phyloP scores from a whole-genome alignment of 805 yeast genomes.

The Candida xyloterini region DNA sequence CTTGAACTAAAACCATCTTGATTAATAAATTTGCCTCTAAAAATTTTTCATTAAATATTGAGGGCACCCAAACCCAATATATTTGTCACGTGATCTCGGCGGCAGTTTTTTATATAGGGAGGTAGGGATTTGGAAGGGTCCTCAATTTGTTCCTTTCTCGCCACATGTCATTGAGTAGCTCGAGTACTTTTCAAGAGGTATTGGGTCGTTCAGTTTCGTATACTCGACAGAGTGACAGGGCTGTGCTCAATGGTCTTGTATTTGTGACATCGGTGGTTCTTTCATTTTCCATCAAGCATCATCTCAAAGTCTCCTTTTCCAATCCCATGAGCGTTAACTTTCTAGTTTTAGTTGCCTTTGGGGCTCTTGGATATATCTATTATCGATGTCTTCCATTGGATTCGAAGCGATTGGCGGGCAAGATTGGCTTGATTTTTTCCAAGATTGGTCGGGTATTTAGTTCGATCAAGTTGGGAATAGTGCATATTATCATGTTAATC shows the following conservation, averaged over 20 bases:
- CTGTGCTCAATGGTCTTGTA: slow-evolving; percentile 8
- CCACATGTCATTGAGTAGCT: slow-evolving; percentile 7
- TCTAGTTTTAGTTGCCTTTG: slow-evolving; percentile 4
- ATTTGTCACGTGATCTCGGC: slow-evolving; percentile 5
- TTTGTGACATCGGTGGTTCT: slow-evolving; percentile 10
- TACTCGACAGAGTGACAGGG: slow-evolving; percentile 8
- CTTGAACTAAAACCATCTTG: slow-evolving; percentile 90
- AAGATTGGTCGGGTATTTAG: slow-evolving; percentile 8
- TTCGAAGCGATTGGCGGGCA: slow-evolving; percentile 3
- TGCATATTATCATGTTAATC: slow-evolving; percentile 13
- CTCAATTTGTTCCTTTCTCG: neutral
- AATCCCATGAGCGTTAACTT: slow-evolving; percentile 13
- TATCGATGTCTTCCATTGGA: slow-evolving; percentile 14
- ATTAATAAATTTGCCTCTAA: slow-evolving; percentile 10
- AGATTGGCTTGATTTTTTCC: slow-evolving; percentile 9
- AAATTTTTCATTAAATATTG: slow-evolving; percentile 8
- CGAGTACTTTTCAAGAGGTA: slow-evolving; percentile 4
- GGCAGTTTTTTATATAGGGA: neutral
- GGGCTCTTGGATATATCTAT: slow-evolving; percentile 11
- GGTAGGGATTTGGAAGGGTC: neutral
- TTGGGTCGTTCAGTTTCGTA: neutral
- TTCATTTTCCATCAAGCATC: slow-evolving; percentile 14
- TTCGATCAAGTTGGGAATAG: slow-evolving; percentile 7
- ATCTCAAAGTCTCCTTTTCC: slow-evolving; percentile 7
- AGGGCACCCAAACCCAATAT: slow-evolving; percentile 6